A percentile compares a stretch with the other conserved stretches of the same genome.
phyloP scores from a whole-genome alignment of 73 alveolate genomes.

The Tetrahymena borealis region DNA sequence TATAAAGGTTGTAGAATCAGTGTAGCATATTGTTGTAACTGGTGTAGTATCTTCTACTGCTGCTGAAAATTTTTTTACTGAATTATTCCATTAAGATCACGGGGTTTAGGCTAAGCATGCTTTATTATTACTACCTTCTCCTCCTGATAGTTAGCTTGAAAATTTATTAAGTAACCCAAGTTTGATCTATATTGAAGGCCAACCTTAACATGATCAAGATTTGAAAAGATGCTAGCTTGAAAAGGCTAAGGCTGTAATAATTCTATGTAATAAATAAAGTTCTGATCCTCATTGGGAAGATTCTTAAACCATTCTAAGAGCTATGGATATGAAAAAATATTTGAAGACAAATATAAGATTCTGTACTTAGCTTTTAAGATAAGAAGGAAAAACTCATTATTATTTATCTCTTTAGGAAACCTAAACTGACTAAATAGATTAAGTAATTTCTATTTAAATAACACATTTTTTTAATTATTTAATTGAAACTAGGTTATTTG shows the following conservation, averaged over 20 bases:
- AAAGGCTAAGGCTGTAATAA: constrained; percentile 81
- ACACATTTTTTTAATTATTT: constrained; percentile 32
- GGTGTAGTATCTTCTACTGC: constrained; percentile 81
- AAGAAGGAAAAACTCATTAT: constrained; percentile 91
- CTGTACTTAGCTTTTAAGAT: constrained; percentile 80
- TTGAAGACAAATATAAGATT: constrained; percentile 42
- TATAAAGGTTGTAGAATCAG: constrained; percentile 38
- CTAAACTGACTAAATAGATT: not conserved
- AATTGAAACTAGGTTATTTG: constrained; percentile 84
- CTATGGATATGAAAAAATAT: constrained; percentile 86
- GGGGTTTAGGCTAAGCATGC: constrained; percentile 87
- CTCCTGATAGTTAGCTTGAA: constrained; percentile 84
- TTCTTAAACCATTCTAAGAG: constrained; percentile 79
- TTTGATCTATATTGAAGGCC: constrained; percentile 80
- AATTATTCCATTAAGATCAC: constrained; percentile 91
- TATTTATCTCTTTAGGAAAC: constrained; percentile 62
- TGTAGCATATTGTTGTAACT: constrained; percentile 78
- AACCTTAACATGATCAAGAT: constrained; percentile 72
- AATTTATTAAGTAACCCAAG: constrained; percentile 49
- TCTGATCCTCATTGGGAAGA: constrained; percentile 86
- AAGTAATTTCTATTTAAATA: not conserved
- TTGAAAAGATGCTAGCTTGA: constrained; percentile 79
- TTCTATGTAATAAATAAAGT: constrained; percentile 80
- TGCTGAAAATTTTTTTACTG: constrained; percentile 80
- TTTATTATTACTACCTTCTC: constrained; percentile 64